Base-by-base conservation (phyloP, 108 stramenopile species). In the Nitzschia inconspicua region DNA sequence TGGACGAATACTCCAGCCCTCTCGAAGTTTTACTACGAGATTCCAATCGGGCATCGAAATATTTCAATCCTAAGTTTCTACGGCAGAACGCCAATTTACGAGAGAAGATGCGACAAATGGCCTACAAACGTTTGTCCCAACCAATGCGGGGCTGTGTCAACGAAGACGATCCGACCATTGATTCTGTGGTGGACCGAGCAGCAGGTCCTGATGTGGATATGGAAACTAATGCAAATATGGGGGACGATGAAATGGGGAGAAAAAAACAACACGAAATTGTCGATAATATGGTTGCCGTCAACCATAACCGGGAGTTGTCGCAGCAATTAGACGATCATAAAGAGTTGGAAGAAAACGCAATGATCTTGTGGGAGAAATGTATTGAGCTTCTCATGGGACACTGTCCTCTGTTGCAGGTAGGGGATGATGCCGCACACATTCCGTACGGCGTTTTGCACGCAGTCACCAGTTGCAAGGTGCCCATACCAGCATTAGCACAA, bases 381-480 rank as follows among this genome's bases (percentile, higher is more conserved):
- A 39, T 54, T 28, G 53, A 54, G 24, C 13, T 54, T 23, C 34
- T 54, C 3, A 23, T 37, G n/a, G n/a, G n/a, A n/a, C n/a, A n/a
- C n/a, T n/a, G n/a, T n/a, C n/a, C n/a, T n/a, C 14, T 39, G 37
- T 39, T 39, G 14, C 37, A 39, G n/a, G n/a, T n/a, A n/a, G 35
- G 16, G 5, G 34, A 20, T 20, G 16, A 30, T 29, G 11, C 18
- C 1, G 34, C 14, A n/a, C 11, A 7, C 7, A 4, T 46, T 11
- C 0, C 26, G 11, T 51, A 54, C 23, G 53, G 53, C 13, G 37
- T 54, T 7, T 37, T 65, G 9, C 71, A 72, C 19, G 40, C 44
- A 28, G 43, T 57, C 4, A 57, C 56, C 20, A 59, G 63, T 49
- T 57, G 39, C 27, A 58, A 65, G 26, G 57, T 65, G 3, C 71